A percentile compares a stretch with the other conserved stretches of the same genome.
phyloP scores from a whole-genome alignment of 805 yeast genomes.

The Yamadazyma akitaensis region DNA sequence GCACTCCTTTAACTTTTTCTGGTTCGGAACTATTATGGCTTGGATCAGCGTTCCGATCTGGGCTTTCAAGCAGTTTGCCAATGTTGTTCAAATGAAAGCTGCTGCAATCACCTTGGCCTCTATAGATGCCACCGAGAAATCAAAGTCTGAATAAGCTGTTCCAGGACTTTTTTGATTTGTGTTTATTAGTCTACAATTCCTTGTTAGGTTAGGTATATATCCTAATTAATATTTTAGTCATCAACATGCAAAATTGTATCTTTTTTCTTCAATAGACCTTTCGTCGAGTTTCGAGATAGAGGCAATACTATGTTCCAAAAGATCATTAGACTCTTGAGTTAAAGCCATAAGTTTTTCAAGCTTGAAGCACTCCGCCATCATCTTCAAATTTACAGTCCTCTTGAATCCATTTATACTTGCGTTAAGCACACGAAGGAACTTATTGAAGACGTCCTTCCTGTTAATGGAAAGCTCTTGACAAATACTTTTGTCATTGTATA shows the following conservation, averaged over 20 bases:
- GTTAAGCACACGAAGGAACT: conserved; percentile 37
- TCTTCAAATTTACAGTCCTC: conserved; percentile 32
- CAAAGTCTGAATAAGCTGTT: conserved; percentile 5
- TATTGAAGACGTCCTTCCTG: conserved; percentile 21
- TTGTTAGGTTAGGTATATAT: not conserved
- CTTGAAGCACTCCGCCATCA: conserved; percentile 38
- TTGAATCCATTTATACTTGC: conserved; percentile 45
- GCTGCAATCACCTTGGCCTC: conserved; percentile 82
- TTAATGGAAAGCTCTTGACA: not conserved
- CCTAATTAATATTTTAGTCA: conserved; percentile 2
- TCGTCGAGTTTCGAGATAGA: conserved; percentile 26
- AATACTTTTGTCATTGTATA: conserved; percentile 3
- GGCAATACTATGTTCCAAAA: conserved; percentile 27
- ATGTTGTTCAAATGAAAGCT: conserved; percentile 80
- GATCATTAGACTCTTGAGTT: conserved; percentile 23
- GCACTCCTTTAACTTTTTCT: conserved; percentile 59
- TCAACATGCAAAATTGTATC: conserved; percentile 17
- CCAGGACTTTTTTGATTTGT: not conserved
- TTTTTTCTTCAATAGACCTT: conserved; percentile 29
- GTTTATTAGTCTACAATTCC: not conserved
- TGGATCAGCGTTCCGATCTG: conserved; percentile 77
- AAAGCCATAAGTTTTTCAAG: conserved; percentile 38
- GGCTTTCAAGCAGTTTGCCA: conserved; percentile 85
- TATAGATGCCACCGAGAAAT: conserved; percentile 57
- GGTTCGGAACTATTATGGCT: conserved; percentile 59